Evolutionary conservation across 352 stramenopile genomes (phyloP), one percentile per base, ranked within the genome.

Genomic region (Achlya hypogyna): DNA sequence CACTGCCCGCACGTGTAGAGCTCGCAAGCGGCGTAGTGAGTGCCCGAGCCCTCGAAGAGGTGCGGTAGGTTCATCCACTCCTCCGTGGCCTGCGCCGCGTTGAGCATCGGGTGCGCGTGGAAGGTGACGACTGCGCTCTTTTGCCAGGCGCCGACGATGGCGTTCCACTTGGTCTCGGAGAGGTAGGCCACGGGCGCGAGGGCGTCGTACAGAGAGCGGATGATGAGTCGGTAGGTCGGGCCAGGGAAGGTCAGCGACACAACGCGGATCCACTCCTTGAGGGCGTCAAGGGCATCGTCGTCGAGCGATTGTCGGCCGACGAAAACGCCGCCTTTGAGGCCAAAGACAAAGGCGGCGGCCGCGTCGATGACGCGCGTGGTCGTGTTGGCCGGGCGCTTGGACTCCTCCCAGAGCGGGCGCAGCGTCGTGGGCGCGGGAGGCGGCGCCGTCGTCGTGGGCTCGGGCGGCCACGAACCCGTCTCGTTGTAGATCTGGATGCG

Each of bases 1-100:
- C 84, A 93, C 71, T 93, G 84, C 1, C 84, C 84, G 53, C 84
- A 93, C 45, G 84, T 93, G 70, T 93, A 93, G 27, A 87, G 65
- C 25, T 82, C 84, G 38, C 84, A 93, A 1, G 84, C 79, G 25
- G 75, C 75, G 67, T 93, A 93, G 0, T 77, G 74, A 18, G 77
- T 75, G 25, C 84, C 84, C 47, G 87, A 66, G 28, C 84, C 84
- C 5, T 79, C 5, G 60, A 93, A 93, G 62, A 91, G 63, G 51
- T 86, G 73, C 38, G 77, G 74, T 27, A 88, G 42, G 5, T 76
- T 72, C 70, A 90, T 81, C 84, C 84, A 93, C 34, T 89, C 80
- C 42, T 89, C 75, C 0, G 35, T 28, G 20, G 73, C 67, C n/a
- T 64, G 71, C 10, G 77, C 77, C 59, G 81, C 85, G 51, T 91